A percentile compares a stretch with the other conserved stretches of the same genome.
Evolutionary conservation across 495 filamentous ascomycete species (phyloP).

Genomic region (Tetracladium marchalianum): DNA sequence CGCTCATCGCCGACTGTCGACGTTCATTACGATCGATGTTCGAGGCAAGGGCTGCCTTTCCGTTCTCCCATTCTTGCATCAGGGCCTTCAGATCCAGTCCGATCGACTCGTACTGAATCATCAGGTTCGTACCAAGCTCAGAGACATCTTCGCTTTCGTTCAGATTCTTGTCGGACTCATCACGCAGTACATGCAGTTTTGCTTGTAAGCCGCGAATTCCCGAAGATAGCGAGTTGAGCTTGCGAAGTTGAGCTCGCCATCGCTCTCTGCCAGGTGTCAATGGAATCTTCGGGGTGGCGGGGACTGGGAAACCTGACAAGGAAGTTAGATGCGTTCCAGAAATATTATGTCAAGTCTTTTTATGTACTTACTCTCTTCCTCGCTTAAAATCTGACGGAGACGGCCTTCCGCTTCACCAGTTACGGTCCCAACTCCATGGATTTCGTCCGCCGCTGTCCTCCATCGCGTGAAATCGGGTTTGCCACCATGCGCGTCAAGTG

Average conservation of each 20-base stretch:
- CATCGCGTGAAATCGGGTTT: conserved; percentile 72
- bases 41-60: conserved; percentile 61
- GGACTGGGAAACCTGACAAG: conserved; percentile 26
- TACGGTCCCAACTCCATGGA: conserved; percentile 48
- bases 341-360: background rate
- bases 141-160: conserved; percentile 63
- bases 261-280: conserved; percentile 68
- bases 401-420: conserved; percentile 44
- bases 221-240: conserved; percentile 77
- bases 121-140: conserved; percentile 63
- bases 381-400: conserved; percentile 59
- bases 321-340: background rate
- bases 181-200: conserved; percentile 84
- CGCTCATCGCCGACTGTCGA: conserved; percentile 58
- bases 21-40: conserved; percentile 67
- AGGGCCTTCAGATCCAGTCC: conserved; percentile 75
- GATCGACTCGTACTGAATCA: conserved; percentile 89
- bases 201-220: conserved; percentile 89
- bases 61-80: conserved; percentile 85
- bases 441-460: conserved; percentile 66
- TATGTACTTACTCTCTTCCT: conserved; percentile 64
- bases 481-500: conserved; percentile 77
- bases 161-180: conserved; percentile 72
- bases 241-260: conserved; percentile 73
- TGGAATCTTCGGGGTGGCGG: conserved; percentile 52